Conservation (phyloP, 169 alveolate species). For the Plasmodium billcollinsi region DNA sequence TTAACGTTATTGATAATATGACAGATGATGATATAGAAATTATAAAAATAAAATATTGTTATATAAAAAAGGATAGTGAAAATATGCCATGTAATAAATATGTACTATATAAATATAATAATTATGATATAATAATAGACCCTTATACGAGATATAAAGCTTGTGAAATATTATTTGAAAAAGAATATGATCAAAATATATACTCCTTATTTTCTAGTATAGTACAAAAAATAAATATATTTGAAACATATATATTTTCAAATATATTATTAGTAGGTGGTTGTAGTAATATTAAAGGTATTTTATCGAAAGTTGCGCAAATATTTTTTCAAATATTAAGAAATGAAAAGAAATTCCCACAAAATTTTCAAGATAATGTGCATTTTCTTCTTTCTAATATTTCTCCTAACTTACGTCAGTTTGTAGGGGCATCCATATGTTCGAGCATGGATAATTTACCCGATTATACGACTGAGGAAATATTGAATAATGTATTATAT, state of each 20-base stretch:
- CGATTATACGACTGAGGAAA: slow-evolving; percentile 42
- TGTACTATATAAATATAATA: slow-evolving; percentile 36
- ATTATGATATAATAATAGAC: slow-evolving; percentile 39
- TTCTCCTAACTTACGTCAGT: slow-evolving; percentile 66
- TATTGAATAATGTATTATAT: slow-evolving; percentile 35
- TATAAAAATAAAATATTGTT: slow-evolving; percentile 61
- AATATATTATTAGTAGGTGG: slow-evolving; percentile 71
- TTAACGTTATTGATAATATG: slow-evolving; percentile 31
- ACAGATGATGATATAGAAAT: slow-evolving; percentile 68
- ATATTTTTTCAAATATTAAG: slow-evolving; percentile 26
- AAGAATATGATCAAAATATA: slow-evolving; percentile 57
- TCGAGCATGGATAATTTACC: slow-evolving; percentile 61
- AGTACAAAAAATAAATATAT: slow-evolving; percentile 37
- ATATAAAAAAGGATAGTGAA: slow-evolving; percentile 51
- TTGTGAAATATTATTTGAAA: slow-evolving; percentile 67
- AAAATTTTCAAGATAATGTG: slow-evolving; percentile 44
- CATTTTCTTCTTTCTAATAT: slow-evolving; percentile 61
- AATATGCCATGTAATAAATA: slow-evolving; percentile 22
- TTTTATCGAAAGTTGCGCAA: slow-evolving; percentile 45
- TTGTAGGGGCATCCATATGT: slow-evolving; percentile 71
- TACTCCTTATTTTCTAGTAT: slow-evolving; percentile 40
- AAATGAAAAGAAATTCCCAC: slow-evolving; percentile 17
- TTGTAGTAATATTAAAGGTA: slow-evolving; percentile 74
- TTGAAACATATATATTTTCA: slow-evolving; percentile 31
- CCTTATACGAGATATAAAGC: slow-evolving; percentile 75